Evolutionary conservation across 768 basidiomycete genomes (phyloP), one percentile per base, ranked within the genome.

Genomic region (Lactarius sanguifluus): DNA sequence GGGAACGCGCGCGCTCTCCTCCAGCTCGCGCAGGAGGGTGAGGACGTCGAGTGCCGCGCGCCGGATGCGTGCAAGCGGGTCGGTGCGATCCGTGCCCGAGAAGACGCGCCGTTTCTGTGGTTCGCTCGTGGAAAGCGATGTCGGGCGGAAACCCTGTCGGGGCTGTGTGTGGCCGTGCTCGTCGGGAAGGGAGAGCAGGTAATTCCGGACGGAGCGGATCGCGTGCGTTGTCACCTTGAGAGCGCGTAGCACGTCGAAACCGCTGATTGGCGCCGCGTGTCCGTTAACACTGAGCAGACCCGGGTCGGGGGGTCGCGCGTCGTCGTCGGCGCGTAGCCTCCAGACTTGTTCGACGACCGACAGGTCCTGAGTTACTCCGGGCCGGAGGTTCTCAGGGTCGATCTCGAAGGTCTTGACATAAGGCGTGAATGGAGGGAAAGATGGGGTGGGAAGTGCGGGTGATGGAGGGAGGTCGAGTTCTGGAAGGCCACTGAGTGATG

Each of bases 181-280:
- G n/a, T 47, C 45, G 45, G 45, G 45, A 9, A 47, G 45, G 45
- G 45, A 47, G n/a, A 95, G 79, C 23, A 94, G 78, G 75, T 94
- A 95, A 74, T 92, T 92, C 15, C 94, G 84, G 38, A 92, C 89
- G 20, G 89, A 87, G 40, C 94, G 86, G 57, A 97, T 86, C 5
- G 91, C 86, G 47, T 82, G 83, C 12, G 93, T 94, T 0, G 94
- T 95, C 1, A 81, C 86, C 75, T 92, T 89, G 64, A 96, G 84
- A 5, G 87, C 79, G 5, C 79, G 81, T 12, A 96, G 82, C 8
- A 97, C 82, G 67, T 92, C 89, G 58, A 85, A 77, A n/a, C 67
- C 63, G 13, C 64, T 54, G 40, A n/a, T 6, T n/a, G 23, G 47
- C 47, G 65, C 12, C 41, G 60, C 23, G 62, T 59, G 38, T 40